Conservation (phyloP, 257 asterid species). For the Primulina eburnea region DNA sequence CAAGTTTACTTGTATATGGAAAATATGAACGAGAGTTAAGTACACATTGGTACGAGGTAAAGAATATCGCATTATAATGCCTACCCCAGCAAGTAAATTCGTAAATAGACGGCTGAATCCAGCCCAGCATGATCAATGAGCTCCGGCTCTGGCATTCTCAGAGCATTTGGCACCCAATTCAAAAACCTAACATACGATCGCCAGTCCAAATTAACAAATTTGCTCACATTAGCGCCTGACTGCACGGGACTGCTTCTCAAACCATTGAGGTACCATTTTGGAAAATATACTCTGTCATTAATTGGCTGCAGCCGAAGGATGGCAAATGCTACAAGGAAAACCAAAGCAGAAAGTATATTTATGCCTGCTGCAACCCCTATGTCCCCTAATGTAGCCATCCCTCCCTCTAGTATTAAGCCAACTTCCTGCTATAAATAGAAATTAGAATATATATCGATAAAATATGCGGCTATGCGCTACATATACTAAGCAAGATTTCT, state of each 20-base stretch:
- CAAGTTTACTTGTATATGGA: background rate
- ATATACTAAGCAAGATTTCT: conserved; percentile 8
- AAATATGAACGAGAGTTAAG: background rate
- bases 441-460: conserved; percentile 2
- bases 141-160: conserved; percentile 94
- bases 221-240: conserved; percentile 62
- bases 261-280: conserved; percentile 95
- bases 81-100: conserved; percentile 93
- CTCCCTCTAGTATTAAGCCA: conserved; percentile 30
- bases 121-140: conserved; percentile 93
- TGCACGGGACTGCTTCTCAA: conserved; percentile 64
- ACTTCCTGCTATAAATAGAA: conserved; percentile 31
- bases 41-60: conserved; percentile 7
- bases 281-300: conserved; percentile 91
- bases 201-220: conserved; percentile 81
- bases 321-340: conserved; percentile 83
- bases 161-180: conserved; percentile 89
- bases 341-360: conserved; percentile 67
- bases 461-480: background rate
- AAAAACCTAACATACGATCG: conserved; percentile 70
- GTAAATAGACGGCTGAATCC: conserved; percentile 86
- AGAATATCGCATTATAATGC: conserved; percentile 10
- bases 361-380: conserved; percentile 78
- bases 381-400: conserved; percentile 74
- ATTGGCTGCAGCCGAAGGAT: conserved; percentile 85